Base-by-base conservation (phyloP, 1,139 yeast genomes). In the Debaryomyces fabryi region DNA sequence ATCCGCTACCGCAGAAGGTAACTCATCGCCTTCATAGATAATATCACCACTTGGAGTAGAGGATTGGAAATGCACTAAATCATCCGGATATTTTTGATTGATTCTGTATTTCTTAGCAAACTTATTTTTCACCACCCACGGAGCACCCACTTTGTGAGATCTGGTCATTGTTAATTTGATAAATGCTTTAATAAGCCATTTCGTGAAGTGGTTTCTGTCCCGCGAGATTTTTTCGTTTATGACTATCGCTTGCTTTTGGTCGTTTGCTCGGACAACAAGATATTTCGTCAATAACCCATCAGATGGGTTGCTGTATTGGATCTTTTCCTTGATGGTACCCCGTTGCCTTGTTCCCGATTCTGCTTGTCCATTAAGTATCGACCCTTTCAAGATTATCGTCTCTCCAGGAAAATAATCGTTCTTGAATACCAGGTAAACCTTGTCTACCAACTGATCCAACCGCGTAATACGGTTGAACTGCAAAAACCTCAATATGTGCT, bases 361-460 rank as follows among this genome's bases (percentile, higher is more conserved):
- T 3, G 45, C 46, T 12, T 27, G 47, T 20, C 45, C 52, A 25
- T 30, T 42, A 18, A 42, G 34, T 18, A 44, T 40, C 15, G 50
- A 39, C n/a, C 76, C 78, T 60, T 83, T 79, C 44, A 92, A 80
- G 54, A 79, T 80, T 8, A 91, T 92, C 7, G 78, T 73, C 65
- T 93, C 99, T 7, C 98, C 98, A 0, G 97, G 97, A 63, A 87
- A 93, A 62, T 85, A 93, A 60, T 91, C 96, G 56, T 79, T 81
- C 57, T 88, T 88, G 70, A 92, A 89, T 43, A 78, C 78, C 58
- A 79, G 72, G 59, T 86, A 86, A 12, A 91, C 91, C 52, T 86
- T 88, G 66, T 93, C 98, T 4, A 91, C 96, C 44, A 93, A 75
- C 52, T 82, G 83, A 65, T 93, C 98, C 45, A 93, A 78, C 57